Conservation (phyloP, 2,329 filamentous ascomycete species). For the Graphium sp. region DNA sequence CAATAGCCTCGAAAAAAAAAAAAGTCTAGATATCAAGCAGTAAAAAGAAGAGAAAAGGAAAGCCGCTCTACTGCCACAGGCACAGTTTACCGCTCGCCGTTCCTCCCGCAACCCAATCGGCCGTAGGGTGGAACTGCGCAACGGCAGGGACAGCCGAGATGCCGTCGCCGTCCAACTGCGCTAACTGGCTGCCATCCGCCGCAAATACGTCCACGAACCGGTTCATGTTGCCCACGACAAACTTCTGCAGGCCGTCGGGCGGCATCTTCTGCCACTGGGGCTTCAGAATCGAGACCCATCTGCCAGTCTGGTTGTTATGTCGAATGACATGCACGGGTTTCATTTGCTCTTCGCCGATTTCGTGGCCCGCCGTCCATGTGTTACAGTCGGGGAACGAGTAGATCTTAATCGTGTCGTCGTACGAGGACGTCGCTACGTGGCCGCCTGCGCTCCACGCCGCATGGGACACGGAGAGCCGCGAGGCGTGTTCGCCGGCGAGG, state of each 20-base stretch:
- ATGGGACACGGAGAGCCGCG: slow-evolving; percentile 74
- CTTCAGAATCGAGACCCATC: slow-evolving; percentile 75
- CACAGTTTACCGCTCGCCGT: slow-evolving; percentile 86
- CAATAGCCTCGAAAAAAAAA: not conserved
- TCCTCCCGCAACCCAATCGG: slow-evolving; percentile 84
- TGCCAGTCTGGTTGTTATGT: slow-evolving; percentile 92
- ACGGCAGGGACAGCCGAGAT: slow-evolving; percentile 93
- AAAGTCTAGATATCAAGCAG: not conserved
- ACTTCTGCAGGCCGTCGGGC: slow-evolving; percentile 63
- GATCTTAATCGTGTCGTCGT: slow-evolving; percentile 91
- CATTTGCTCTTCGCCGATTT: slow-evolving; percentile 45
- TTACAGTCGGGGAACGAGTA: slow-evolving; percentile 55
- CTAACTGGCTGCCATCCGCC: slow-evolving; percentile 67
- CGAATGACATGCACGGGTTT: slow-evolving; percentile 49
- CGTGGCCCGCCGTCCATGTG: slow-evolving; percentile 40
- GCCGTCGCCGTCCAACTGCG: slow-evolving; percentile 71
- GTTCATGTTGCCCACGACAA: slow-evolving; percentile 95
- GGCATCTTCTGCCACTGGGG: slow-evolving; percentile 80
- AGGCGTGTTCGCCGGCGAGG: slow-evolving; percentile 67
- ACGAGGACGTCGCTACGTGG: slow-evolving; percentile 79
- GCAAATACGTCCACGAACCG: slow-evolving; percentile 88
- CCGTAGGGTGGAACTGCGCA: slow-evolving; percentile 71
- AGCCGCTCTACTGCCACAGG: slow-evolving; percentile 43
- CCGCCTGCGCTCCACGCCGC: slow-evolving; percentile 78
- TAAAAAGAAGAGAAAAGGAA: not conserved